Conservation (phyloP, 176 grass and related monocot genomes). For the Aegilops sharonensis region DNA sequence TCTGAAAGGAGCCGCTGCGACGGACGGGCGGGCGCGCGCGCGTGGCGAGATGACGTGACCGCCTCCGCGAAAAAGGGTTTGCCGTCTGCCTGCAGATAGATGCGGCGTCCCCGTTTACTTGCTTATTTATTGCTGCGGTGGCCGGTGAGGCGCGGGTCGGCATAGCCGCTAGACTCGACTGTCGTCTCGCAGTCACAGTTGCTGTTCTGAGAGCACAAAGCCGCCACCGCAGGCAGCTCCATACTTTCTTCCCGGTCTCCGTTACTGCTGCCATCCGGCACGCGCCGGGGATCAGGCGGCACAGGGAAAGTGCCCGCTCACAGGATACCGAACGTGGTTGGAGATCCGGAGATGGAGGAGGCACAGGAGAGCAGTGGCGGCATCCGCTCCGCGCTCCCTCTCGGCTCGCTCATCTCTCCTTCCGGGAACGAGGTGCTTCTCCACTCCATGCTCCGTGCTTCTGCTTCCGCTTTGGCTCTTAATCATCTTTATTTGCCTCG, state of each 20-base stretch:
- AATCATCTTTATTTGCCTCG: not conserved
- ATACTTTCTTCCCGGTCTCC: not conserved
- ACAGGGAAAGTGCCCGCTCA: not conserved
- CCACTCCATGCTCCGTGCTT: not conserved
- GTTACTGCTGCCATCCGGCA: not conserved
- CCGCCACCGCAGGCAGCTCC: not conserved
- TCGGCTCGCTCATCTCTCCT: slow-evolving; percentile 36
- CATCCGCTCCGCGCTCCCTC: slow-evolving; percentile 24
- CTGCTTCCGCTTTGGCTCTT: not conserved
- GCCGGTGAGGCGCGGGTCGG: not conserved
- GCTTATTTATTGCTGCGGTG: slow-evolving; percentile 22
- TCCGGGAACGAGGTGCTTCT: slow-evolving; percentile 44
- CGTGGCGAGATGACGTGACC: slow-evolving; percentile 20
- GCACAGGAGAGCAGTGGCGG: not conserved
- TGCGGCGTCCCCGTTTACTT: not conserved
- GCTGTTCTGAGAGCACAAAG: not conserved
- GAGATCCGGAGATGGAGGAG: slow-evolving; percentile 23
- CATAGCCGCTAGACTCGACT: too few relatives aligned
- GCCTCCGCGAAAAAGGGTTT: not conserved
- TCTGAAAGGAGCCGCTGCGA: slow-evolving; percentile 29
- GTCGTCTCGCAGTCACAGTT: not conserved
- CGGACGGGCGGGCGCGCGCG: not conserved
- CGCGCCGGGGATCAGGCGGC: not conserved
- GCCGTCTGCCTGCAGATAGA: not conserved
- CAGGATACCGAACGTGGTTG: not conserved